These are phyloP conservation scores for Kuraishia borneana DNA, from an alignment of 805 yeast genomes.

Conservation along the genomic window DNA sequence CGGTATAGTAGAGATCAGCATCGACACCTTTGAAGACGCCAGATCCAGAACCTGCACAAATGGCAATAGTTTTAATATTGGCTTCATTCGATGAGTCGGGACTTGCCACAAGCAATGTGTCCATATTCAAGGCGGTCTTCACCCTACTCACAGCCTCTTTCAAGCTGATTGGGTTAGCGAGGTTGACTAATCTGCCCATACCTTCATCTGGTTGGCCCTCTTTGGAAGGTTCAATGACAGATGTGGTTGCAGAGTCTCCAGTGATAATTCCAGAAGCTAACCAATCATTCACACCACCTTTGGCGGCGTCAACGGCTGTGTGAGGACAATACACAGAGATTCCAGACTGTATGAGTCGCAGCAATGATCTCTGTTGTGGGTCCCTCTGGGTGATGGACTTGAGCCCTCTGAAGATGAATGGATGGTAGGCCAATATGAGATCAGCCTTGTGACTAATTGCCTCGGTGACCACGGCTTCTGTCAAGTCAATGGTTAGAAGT, in stretches of 20 bases:
- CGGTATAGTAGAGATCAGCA: slow-evolving; percentile 74
- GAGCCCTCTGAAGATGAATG: slow-evolving; percentile 85
- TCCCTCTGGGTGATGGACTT: slow-evolving; percentile 53
- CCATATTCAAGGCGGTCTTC: slow-evolving; percentile 41
- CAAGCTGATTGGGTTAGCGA: slow-evolving; percentile 32
- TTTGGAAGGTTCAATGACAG: slow-evolving; percentile 30
- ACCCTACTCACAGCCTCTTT: slow-evolving; percentile 33
- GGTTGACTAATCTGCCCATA: slow-evolving; percentile 62
- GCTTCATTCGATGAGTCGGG: slow-evolving; percentile 12
- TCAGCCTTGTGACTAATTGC: slow-evolving; percentile 49
- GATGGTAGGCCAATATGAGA: slow-evolving; percentile 80
- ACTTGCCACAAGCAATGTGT: slow-evolving; percentile 53
- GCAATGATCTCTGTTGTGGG: slow-evolving; percentile 73
- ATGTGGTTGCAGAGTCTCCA: slow-evolving; percentile 1
- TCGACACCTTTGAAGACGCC: slow-evolving; percentile 51
- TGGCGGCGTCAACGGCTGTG: slow-evolving; percentile 89
- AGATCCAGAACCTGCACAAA: slow-evolving; percentile 95
- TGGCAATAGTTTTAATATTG: slow-evolving; percentile 41
- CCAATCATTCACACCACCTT: slow-evolving; percentile 94
- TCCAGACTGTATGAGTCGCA: slow-evolving; percentile 63
- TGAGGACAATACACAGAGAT: slow-evolving; percentile 92
- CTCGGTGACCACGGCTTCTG: slow-evolving; percentile 75
- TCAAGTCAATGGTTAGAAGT: slow-evolving; percentile 75
- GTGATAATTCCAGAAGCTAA: slow-evolving; percentile 43
- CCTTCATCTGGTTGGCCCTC: slow-evolving; percentile 47